These are phyloP conservation scores for Cordyceps javanica DNA, from an alignment of 2,329 filamentous ascomycete genomes.

Conservation along the genomic window DNA sequence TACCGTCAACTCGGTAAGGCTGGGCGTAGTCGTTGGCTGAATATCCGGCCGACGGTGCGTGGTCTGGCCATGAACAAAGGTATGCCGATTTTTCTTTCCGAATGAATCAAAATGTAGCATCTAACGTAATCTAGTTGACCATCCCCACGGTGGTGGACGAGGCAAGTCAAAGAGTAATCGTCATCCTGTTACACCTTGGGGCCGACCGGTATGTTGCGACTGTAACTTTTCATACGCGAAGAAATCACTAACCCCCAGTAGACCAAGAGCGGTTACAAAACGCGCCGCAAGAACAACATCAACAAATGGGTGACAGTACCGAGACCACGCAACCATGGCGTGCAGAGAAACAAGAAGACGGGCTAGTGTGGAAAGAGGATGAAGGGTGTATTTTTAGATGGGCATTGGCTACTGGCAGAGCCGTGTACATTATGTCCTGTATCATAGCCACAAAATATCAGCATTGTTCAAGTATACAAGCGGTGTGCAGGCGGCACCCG, in stretches of 20 bases:
- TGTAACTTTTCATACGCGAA: neutral
- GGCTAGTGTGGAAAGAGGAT: neutral
- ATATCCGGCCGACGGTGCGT: constrained; percentile 89
- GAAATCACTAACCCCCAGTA: constrained; percentile 28
- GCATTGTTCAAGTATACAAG: neutral
- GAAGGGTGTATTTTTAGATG: constrained; percentile 5
- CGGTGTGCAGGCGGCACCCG: neutral
- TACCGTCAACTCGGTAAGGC: constrained; percentile 92
- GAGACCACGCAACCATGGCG: constrained; percentile 83
- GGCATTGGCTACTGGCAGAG: constrained; percentile 10
- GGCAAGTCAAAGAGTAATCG: constrained; percentile 99
- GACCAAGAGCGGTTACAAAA: constrained; percentile 88
- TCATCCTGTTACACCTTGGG: constrained; percentile 93
- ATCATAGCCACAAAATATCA: constrained; percentile 10
- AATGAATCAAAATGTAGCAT: neutral
- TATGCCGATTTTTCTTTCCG: constrained; percentile 34
- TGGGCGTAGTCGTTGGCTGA: constrained; percentile 86
- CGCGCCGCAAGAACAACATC: constrained; percentile 76
- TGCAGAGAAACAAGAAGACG: constrained; percentile 61
- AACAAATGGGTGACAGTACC: constrained; percentile 88
- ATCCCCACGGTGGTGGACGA: constrained; percentile 97
- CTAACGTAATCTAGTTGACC: constrained; percentile 56
- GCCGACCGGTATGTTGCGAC: constrained; percentile 68
- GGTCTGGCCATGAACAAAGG: constrained; percentile 98
- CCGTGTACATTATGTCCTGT: constrained; percentile 13